Conservation (phyloP, 1,284 basidiomycete species). For the Heterobasidion irregulare region DNA sequence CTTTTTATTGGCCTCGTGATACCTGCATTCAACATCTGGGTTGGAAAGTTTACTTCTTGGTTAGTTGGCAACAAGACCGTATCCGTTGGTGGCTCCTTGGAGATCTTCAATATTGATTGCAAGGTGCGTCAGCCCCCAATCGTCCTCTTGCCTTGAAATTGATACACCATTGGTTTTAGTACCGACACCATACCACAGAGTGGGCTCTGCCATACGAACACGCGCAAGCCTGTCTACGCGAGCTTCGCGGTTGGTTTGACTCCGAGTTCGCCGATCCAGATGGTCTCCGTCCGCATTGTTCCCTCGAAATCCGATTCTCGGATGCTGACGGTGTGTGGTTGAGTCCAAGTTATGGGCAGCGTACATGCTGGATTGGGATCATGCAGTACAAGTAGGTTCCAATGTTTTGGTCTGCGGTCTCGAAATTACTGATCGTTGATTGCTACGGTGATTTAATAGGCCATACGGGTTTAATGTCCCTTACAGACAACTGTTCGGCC, state of each 20-base stretch:
- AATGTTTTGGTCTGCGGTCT: neutral
- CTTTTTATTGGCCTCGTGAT: conserved; percentile 65
- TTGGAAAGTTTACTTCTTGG: conserved; percentile 54
- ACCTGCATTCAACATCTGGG: conserved; percentile 42
- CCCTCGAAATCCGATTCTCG: conserved; percentile 90
- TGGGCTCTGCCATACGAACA: conserved; percentile 81
- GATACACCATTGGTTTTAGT: conserved; percentile 34
- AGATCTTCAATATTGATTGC: conserved; percentile 81
- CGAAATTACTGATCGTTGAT: too few relatives aligned
- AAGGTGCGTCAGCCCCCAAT: conserved; percentile 37
- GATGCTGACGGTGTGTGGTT: conserved; percentile 90
- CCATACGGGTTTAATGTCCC: conserved; percentile 88
- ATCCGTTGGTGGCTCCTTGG: conserved; percentile 65
- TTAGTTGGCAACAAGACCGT: conserved; percentile 39
- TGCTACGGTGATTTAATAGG: conserved; percentile 29
- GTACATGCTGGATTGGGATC: conserved; percentile 92
- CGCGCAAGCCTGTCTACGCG: conserved; percentile 61
- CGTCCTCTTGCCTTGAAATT: conserved; percentile 10
- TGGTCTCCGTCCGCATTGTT: conserved; percentile 86
- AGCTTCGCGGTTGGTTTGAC: conserved; percentile 71
- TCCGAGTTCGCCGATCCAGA: conserved; percentile 56
- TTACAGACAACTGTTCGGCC: conserved; percentile 75
- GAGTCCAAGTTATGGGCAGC: conserved; percentile 75
- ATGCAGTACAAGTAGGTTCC: conserved; percentile 82
- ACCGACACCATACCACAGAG: conserved; percentile 85